These are phyloP conservation scores for Fragaria ananassa DNA, from an alignment of 306 rosid genomes.

Conservation along the genomic window DNA sequence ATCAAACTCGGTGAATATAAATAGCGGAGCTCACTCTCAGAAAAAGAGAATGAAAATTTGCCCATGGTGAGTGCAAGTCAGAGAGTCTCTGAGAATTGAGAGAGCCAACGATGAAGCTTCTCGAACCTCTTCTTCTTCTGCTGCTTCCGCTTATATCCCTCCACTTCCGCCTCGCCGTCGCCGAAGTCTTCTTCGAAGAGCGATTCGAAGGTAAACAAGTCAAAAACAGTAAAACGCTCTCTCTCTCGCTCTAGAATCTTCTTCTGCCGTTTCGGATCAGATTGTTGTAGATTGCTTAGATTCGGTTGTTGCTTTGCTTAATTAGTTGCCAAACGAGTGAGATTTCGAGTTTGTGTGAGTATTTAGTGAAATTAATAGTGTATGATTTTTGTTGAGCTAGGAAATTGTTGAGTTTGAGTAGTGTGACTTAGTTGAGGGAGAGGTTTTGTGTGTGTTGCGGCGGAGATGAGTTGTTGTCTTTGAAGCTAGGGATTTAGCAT, in stretches of 20 bases:
- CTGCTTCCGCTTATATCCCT: constrained; percentile 20
- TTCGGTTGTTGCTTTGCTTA: neutral
- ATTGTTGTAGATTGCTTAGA: neutral
- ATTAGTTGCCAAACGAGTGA: neutral
- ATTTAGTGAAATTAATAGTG: neutral
- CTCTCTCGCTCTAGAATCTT: constrained; percentile 4
- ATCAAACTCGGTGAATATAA: too few species aligned
- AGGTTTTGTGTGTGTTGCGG: neutral
- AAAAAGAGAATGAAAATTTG: neutral
- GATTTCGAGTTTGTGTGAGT: neutral
- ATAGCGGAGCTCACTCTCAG: neutral
- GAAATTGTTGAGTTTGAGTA: neutral
- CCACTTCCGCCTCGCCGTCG: constrained; percentile 23
- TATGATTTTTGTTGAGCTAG: neutral
- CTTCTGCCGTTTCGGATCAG: constrained; percentile 1
- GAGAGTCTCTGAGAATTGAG: neutral
- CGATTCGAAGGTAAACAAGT: constrained; percentile 47
- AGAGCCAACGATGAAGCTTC: constrained; percentile 7
- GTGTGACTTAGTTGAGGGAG: neutral
- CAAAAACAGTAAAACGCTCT: neutral
- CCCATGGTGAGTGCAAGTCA: neutral
- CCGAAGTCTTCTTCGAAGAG: constrained; percentile 59
- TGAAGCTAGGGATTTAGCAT: neutral
- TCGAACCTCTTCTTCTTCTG: neutral
- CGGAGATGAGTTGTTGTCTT: neutral